These are phyloP conservation scores for Pyronema omphalodes DNA, from an alignment of 495 filamentous ascomycete genomes.

Conservation along the genomic window DNA sequence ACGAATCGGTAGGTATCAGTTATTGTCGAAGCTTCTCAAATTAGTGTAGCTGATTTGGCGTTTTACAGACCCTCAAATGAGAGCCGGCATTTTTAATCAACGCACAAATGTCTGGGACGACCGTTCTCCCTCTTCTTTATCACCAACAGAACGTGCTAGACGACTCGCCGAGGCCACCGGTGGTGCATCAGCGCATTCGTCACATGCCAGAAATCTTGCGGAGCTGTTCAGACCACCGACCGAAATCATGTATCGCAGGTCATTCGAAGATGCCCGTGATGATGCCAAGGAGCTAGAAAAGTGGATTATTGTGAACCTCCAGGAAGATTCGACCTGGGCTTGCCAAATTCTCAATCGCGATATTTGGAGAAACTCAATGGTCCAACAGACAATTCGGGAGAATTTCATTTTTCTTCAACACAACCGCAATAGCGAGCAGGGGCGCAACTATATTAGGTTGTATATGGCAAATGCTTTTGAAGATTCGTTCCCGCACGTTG, in stretches of 20 bases:
- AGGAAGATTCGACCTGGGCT: slow-evolving; percentile 77
- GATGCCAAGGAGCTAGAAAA: slow-evolving; percentile 70
- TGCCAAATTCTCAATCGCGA: slow-evolving; percentile 88
- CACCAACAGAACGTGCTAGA: slow-evolving; percentile 25
- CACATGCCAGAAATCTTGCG: slow-evolving; percentile 55
- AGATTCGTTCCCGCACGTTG: slow-evolving; percentile 64
- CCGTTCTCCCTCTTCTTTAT: neutral
- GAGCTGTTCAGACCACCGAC: slow-evolving; percentile 85
- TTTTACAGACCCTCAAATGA: neutral
- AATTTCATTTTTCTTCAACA: slow-evolving; percentile 94
- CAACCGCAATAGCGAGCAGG: slow-evolving; percentile 57
- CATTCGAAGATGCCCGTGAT: slow-evolving; percentile 65
- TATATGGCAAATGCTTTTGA: slow-evolving; percentile 48
- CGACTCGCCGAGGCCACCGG: slow-evolving; percentile 46
- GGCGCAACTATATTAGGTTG: slow-evolving; percentile 64
- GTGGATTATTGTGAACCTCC: slow-evolving; percentile 89
- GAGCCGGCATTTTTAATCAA: slow-evolving; percentile 74
- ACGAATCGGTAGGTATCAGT: slow-evolving; percentile 12
- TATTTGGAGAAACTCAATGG: slow-evolving; percentile 70
- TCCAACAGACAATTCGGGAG: slow-evolving; percentile 64
- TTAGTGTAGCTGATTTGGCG: neutral
- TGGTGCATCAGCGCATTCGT: slow-evolving; percentile 52
- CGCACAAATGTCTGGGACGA: slow-evolving; percentile 59
- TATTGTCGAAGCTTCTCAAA: neutral
- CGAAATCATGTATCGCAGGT: slow-evolving; percentile 55